Evolutionary conservation across 1,139 yeast genomes (phyloP), one percentile per base, ranked within the genome.

Genomic region (Magnusiomyces clavatus): DNA sequence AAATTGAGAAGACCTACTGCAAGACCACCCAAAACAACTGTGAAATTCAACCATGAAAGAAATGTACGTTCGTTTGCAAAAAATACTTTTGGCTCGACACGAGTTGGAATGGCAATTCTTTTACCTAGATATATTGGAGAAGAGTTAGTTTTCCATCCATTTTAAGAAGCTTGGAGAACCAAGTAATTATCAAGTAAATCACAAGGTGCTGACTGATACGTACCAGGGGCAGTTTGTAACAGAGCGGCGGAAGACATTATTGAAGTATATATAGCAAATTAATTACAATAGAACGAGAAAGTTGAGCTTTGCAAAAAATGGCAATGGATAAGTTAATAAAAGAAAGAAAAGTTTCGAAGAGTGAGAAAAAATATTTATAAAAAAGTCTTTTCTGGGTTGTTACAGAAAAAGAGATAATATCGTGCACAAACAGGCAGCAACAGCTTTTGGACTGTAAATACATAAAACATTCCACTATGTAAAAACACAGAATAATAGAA

Each of bases 1-100:
- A 92, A 92, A 74, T 92, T 92, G 62, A 92, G 79, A 63, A 92
- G 76, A 53, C 98, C 99, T 55, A 92, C 90, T 55, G 97, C 97
- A 56, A 92, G 78, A 47, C 97, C 95, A 36, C 99, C 98, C 57
- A 94, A 77, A 64, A 94, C 88, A 57, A 92, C 97, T 29, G 99
- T 92, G 77, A 94, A 92, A 72, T 92, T 94, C 64, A 92, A 80
- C 99, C 99, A 92, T 47, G 97, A 90, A 57, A 92, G 78, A 67
- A 92, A 92, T 6, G 74, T 70, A 77, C 99, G 87, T 73, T 92
- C 99, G 67, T 94, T 92, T 65, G 98, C 98, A 65, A 92, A 92
- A 75, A 92, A 92, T 38, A 92, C 98, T 71, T 92, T 92, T 61
- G 99, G 99, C 71, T 92, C 99, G 34, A 92, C 96, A 60, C 99